phyloP scores from a whole-genome alignment of 495 filamentous ascomycete species.

The Copromyces sp. region DNA sequence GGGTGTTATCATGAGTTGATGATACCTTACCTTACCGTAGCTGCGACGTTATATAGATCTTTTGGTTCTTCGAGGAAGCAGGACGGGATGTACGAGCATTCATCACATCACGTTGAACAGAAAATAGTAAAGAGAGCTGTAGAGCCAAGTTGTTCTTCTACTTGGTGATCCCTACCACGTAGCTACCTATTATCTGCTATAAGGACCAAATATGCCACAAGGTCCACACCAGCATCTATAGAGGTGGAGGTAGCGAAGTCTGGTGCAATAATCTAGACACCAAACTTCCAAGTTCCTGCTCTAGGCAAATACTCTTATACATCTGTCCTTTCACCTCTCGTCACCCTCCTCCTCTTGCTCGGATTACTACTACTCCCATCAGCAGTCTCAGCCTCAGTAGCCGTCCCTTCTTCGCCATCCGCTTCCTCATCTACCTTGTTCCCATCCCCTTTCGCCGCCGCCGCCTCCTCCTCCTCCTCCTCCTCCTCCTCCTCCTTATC shows the following conservation, averaged over 20 bases:
- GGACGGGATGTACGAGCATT: not conserved
- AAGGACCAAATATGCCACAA: not conserved
- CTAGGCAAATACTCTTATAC: not conserved
- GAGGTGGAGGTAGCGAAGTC: not conserved
- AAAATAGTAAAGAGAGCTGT: not conserved
- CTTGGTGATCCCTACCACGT: not conserved
- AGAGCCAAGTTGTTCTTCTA: not conserved
- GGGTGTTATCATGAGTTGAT: no score
- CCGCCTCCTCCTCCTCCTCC: constrained; percentile 4
- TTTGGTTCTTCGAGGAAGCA: no score
- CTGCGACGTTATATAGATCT: no score
- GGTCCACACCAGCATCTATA: not conserved
- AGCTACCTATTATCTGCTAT: not conserved
- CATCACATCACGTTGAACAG: not conserved
- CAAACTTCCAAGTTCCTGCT: not conserved
- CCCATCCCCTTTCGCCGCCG: constrained; percentile 3
- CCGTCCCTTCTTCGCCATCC: constrained; percentile 5
- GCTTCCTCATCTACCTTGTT: not conserved
- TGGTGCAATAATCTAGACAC: not conserved
- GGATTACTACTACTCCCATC: not conserved
- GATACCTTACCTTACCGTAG: no score
- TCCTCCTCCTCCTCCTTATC: constrained; percentile 7
- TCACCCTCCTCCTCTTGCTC: constrained; percentile 6
- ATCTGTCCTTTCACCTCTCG: not conserved
- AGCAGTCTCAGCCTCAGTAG: constrained; percentile 10